Base-by-base conservation (phyloP, 1,139 yeast genomes). In the Lodderomyces pseudojiufengensis region DNA sequence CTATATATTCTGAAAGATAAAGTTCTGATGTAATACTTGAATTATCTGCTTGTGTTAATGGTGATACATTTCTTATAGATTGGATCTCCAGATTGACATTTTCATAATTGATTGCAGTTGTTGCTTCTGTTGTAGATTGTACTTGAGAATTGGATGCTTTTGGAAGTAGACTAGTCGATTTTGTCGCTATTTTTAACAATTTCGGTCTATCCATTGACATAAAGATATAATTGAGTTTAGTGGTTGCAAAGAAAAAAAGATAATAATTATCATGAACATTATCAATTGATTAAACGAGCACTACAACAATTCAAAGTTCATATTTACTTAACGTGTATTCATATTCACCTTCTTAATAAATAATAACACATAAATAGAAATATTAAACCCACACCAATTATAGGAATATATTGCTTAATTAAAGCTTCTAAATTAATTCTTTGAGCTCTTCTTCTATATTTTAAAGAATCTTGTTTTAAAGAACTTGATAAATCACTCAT, bases 351-450 rank as follows among this genome's bases (percentile, higher is more conserved):
- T 29, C 85, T 63, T 51, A 86, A 78, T 59, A 84, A 69, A 75
- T 87, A 90, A 84, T 95, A 92, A 32, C 92, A 62, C 39, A 92
- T 59, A 51, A 92, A 84, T 28, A 92, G 79, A 45, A 88, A 66
- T 34, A 92, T 60, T 34, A 92, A 65, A 1, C 81, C 80, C 15
- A 82, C 71, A 3, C 90, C 84, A 11, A 75, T 84, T 29, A 90
- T 70, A 2, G 97, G 97, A 4, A 88, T 84, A 55, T 92, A 92
- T 60, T 92, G 95, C 50, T 88, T 77, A 41, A 92, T 66, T 62
- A 92, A 63, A 9, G 96, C 84, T 53, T 94, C 96, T 48, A 92
- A 73, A 57, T 92, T 92, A 56, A 94, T 90, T 54, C 85, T 79
- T 50, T 84, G 86, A 1, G 98, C 98, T 29, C 92, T 84, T 47